These are phyloP conservation scores for Fragaria ananassa DNA, from an alignment of 306 rosid genomes.

Conservation along the genomic window DNA sequence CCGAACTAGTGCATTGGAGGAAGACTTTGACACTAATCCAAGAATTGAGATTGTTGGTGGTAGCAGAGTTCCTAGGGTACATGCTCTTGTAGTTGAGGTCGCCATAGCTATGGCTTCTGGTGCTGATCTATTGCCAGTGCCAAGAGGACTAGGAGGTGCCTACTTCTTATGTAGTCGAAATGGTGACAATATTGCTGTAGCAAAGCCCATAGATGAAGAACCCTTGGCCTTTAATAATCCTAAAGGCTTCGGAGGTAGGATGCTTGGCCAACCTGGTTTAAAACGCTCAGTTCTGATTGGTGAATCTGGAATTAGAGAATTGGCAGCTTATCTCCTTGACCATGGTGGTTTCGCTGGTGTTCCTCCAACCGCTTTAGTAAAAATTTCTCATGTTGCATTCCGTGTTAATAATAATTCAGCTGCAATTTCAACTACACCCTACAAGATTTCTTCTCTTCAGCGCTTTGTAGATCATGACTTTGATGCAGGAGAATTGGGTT, in stretches of 20 bases:
- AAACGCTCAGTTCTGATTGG: constrained; percentile 73
- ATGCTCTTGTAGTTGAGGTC: constrained; percentile 72
- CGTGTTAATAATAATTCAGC: constrained; percentile 29
- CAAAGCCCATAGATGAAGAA: constrained; percentile 88
- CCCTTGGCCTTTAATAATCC: constrained; percentile 73
- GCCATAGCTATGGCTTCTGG: constrained; percentile 84
- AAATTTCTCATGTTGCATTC: constrained; percentile 63
- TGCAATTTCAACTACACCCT: constrained; percentile 26
- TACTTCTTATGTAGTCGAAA: constrained; percentile 55
- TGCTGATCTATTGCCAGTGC: constrained; percentile 50
- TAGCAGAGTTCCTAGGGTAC: constrained; percentile 43
- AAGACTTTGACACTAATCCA: constrained; percentile 49
- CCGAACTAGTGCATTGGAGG: constrained; percentile 39
- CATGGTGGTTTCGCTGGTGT: constrained; percentile 78
- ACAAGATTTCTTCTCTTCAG: constrained; percentile 80
- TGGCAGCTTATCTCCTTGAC: constrained; percentile 93
- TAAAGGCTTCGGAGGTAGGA: constrained; percentile 53
- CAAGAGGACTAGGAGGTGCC: constrained; percentile 81
- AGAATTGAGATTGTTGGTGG: constrained; percentile 65
- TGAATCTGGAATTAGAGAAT: constrained; percentile 78
- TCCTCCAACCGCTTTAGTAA: constrained; percentile 90
- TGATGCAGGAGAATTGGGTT: constrained; percentile 88
- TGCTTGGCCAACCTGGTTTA: constrained; percentile 72
- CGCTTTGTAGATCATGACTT: constrained; percentile 74
- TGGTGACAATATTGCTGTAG: constrained; percentile 77